Percentiles rank a stretch among this genome's conserved stretches.
Evolutionary conservation across 805 yeast species (phyloP).

Genomic region (Saccharomycopsis schoenii): DNA sequence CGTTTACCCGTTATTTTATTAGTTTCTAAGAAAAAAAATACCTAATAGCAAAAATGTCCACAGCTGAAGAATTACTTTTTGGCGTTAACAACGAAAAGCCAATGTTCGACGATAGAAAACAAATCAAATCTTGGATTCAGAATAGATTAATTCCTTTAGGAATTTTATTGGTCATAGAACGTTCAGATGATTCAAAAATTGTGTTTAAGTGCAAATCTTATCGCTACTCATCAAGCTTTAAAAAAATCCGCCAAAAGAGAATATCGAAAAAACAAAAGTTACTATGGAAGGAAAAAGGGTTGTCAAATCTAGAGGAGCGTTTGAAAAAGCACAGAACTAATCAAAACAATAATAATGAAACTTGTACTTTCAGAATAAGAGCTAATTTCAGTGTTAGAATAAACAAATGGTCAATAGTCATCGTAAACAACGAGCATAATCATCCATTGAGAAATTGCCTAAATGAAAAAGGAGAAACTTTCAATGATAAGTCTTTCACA

Average conservation of each 20-base stretch:
- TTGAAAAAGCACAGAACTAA: conserved; percentile 9
- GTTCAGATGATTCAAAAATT: conserved; percentile 26
- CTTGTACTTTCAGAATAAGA: conserved; percentile 55
- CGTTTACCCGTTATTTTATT: not conserved
- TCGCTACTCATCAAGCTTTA: conserved; percentile 16
- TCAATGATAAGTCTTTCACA: conserved; percentile 14
- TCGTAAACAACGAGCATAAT: conserved; percentile 51
- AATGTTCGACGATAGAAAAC: conserved; percentile 12
- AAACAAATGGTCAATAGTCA: conserved; percentile 49
- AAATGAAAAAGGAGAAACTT: conserved; percentile 5
- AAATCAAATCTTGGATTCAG: conserved; percentile 19
- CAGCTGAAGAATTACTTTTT: conserved; percentile 4
- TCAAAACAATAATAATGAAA: not conserved
- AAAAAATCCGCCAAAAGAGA: conserved; percentile 17
- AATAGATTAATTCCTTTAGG: conserved; percentile 17
- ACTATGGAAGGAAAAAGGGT: conserved; percentile 21
- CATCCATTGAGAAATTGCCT: conserved; percentile 31
- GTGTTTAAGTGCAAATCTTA: conserved; percentile 26
- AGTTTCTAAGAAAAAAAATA: not conserved
- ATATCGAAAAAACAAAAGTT: conserved; percentile 19
- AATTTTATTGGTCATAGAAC: conserved; percentile 24
- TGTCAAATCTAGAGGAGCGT: conserved; percentile 1
- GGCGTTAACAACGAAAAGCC: conserved; percentile 5
- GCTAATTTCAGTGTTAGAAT: conserved; percentile 49
- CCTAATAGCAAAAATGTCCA: not conserved